Evolutionary conservation across 768 basidiomycete genomes (phyloP).

Genomic region (Astraeus odoratus): DNA sequence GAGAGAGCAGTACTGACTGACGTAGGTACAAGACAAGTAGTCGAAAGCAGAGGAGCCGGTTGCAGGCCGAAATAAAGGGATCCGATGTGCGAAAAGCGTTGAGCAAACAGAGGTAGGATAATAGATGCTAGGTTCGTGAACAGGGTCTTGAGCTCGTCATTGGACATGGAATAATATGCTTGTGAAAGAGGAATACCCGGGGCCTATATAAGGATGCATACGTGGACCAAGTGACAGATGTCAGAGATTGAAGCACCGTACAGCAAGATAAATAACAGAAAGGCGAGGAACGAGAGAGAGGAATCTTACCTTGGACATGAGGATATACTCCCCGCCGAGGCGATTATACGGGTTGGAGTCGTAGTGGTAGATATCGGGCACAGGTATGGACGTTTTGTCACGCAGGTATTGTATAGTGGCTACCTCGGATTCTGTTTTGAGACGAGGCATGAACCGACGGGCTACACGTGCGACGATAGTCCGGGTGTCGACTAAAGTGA

Average conservation of each 20-base stretch:
- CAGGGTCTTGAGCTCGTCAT: conserved; percentile 55
- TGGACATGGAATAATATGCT: conserved; percentile 65
- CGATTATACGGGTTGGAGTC: conserved; percentile 82
- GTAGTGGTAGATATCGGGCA: conserved; percentile 69
- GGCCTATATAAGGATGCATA: conserved; percentile 40
- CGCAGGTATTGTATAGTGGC: conserved; percentile 80
- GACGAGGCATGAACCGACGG: conserved; percentile 76
- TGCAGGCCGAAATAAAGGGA: conserved; percentile 50
- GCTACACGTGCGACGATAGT: conserved; percentile 76
- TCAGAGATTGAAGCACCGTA: too few relatives aligned
- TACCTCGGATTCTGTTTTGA: conserved; percentile 84
- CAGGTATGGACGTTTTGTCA: conserved; percentile 61
- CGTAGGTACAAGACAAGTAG: neutral
- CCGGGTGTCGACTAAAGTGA: conserved; percentile 54
- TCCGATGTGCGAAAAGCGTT: conserved; percentile 70
- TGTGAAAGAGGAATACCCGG: conserved; percentile 62
- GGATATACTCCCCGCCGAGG: conserved; percentile 76
- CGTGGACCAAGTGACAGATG: too few relatives aligned
- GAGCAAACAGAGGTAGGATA: conserved; percentile 67
- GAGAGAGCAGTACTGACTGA: conserved; percentile 11
- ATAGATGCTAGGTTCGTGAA: conserved; percentile 63
- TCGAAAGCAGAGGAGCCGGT: neutral
- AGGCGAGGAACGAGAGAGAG: conserved; percentile 10
- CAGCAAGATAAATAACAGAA: neutral
- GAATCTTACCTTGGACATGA: conserved; percentile 78